phyloP scores from a whole-genome alignment of 2,329 filamentous ascomycete species.

The Pseudocercospora macadamiae region DNA sequence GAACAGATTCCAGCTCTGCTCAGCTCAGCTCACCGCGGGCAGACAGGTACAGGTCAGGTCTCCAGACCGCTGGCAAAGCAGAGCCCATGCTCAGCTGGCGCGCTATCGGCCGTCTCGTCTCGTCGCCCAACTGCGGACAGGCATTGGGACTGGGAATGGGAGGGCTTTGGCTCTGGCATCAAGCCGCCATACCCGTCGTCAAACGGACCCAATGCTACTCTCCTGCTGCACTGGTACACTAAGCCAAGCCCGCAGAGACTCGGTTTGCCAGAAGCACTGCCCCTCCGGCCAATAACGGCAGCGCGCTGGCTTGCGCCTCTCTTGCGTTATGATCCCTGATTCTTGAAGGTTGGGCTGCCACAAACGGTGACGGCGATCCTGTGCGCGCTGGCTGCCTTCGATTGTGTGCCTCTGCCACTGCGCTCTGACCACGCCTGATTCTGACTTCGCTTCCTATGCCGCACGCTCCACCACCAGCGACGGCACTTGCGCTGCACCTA shows the following conservation, averaged over 20 bases:
- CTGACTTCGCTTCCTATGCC: constrained; percentile 2
- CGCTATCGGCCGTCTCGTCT: constrained; percentile 11
- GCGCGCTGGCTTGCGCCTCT: constrained; percentile 25
- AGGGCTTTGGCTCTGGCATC: background rate
- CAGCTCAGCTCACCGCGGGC: background rate
- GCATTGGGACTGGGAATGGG: background rate
- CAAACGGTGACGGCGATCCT: constrained; percentile 28
- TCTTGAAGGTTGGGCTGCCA: constrained; percentile 27
- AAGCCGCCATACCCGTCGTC: constrained; percentile 4
- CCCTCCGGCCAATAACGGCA: constrained; percentile 20
- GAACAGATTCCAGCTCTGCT: background rate
- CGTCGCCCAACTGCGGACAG: background rate
- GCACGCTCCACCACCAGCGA: background rate
- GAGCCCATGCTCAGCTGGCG: background rate
- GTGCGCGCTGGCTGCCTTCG: background rate
- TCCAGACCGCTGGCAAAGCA: background rate
- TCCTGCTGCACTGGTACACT: constrained; percentile 16
- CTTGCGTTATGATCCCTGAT: constrained; percentile 33
- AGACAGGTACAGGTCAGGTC: background rate
- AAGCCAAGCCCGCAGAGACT: constrained; percentile 12
- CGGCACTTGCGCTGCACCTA: constrained; percentile 4
- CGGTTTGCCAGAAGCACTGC: constrained; percentile 11
- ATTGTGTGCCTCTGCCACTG: background rate
- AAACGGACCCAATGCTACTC: constrained; percentile 1
- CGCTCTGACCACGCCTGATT: background rate